Base-by-base conservation (phyloP, 75 land plant species). In the Pinus taeda region DNA sequence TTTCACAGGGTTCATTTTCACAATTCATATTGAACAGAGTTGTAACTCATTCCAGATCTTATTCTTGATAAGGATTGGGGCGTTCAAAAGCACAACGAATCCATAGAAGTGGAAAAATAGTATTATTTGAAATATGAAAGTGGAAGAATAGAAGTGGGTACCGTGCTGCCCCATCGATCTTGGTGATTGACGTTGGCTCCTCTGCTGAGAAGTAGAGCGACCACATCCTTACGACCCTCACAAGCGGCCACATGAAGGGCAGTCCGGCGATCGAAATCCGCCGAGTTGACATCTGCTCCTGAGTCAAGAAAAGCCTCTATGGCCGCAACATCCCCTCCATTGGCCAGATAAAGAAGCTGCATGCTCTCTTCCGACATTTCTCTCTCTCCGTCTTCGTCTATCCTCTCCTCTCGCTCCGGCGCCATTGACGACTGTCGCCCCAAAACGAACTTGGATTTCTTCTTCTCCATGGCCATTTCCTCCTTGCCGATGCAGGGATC, bases 111-210 rank as follows among this genome's bases (percentile, higher is more conserved):
- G 8, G 53, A 45, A 6, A 45, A 45, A 45, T 45, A 7, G 53
- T 7, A 45, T 7, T 7, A 45, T 8, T 45, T 3, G 39, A 39
- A 39, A 36, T 26, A 20, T 18, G 11, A 69, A 69, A 9, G 15
- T 65, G 17, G 7, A 17, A 69, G 8, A 6, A 39, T 4, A 66
- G 45, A 66, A 66, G n/a, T 5, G 22, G 29, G 14, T 83, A 96
- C 99, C 76, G 99, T 96, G 89, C 99, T 96, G 1, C 99, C 99
- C 97, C 97, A 96, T 24, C 97, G 91, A 84, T 96, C 99, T 73
- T 84, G 62, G 59, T 78, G 78, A 71, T 96, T 90, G 17, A 94
- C 90, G n/a, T 87, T 29, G 12, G 99, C 97, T 12, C 93, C 95
- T 15, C 79, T 79, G 74, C 77, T 37, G 2, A 96, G 75, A 33